Percentiles rank a stretch among this genome's conserved stretches.
phyloP scores from a whole-genome alignment of 805 yeast genomes.

The Dipodascus geniculatus region DNA sequence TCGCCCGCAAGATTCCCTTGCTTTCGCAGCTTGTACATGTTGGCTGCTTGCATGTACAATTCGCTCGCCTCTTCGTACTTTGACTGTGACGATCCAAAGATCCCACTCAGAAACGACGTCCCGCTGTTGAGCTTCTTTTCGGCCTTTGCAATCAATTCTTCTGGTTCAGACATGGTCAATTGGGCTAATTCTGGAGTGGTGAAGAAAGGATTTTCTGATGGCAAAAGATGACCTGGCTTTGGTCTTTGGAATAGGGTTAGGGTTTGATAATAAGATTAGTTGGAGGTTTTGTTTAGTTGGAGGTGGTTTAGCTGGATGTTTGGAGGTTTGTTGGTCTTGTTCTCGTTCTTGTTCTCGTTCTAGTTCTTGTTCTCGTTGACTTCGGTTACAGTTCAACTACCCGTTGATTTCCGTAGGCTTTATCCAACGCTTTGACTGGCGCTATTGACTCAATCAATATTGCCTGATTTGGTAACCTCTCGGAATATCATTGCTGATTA shows the following conservation, averaged over 20 bases:
- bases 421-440: too few species aligned
- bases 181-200: background rate
- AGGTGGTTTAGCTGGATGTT: too few species aligned
- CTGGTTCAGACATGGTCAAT: background rate
- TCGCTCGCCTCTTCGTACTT: constrained; percentile 84
- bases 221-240: background rate
- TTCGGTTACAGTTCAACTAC: too few species aligned
- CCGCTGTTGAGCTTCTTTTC: constrained; percentile 1
- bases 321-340: too few species aligned
- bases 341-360: too few species aligned
- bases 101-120: background rate
- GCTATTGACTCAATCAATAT: too few species aligned
- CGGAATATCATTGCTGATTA: too few species aligned
- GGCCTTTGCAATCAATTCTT: background rate
- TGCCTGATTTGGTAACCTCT: too few species aligned
- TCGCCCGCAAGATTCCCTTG: constrained; percentile 63
- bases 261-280: too few species aligned
- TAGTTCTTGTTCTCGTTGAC: too few species aligned
- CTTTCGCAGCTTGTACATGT: constrained; percentile 65
- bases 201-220: background rate
- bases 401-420: too few species aligned
- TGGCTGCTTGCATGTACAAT: constrained; percentile 86
- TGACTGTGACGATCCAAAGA: background rate
- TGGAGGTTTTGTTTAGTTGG: too few species aligned
- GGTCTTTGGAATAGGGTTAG: background rate